These are phyloP conservation scores for Chimonanthus salicifolius DNA, from an alignment of 164 flowering plant genomes.

Conservation along the genomic window DNA sequence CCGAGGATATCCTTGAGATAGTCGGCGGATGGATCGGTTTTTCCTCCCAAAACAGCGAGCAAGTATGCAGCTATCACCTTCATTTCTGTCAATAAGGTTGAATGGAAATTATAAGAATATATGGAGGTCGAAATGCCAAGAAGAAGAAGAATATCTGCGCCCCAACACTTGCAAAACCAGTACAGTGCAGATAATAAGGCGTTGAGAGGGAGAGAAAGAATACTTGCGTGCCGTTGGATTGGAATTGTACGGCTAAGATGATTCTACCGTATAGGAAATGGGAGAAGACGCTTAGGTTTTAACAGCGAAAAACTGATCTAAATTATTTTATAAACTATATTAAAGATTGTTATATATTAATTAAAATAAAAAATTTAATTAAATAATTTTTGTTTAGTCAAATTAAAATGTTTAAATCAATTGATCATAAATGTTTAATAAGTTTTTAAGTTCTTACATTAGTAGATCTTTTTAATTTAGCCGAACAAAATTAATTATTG, in stretches of 20 bases:
- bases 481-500: no score
- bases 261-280: not conserved
- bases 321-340: no score
- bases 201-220: not conserved
- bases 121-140: not conserved
- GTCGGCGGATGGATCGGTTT: slow-evolving; percentile 41
- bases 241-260: not conserved
- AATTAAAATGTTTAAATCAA: no score
- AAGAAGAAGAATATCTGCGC: not conserved
- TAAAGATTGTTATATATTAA: no score
- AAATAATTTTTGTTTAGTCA: no score
- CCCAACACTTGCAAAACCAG: not conserved
- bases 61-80: slow-evolving; percentile 70
- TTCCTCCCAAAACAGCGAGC: slow-evolving; percentile 72
- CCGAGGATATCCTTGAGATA: slow-evolving; percentile 56
- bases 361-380: no score
- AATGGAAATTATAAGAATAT: not conserved
- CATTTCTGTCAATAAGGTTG: slow-evolving; percentile 30
- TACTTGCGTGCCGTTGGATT: not conserved
- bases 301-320: no score
- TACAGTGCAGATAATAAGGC: not conserved
- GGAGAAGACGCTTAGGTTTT: not conserved
- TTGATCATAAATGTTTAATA: no score
- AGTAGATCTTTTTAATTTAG: no score
- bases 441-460: no score